These are phyloP conservation scores for Tetragonia tetragonoides DNA, from an alignment of 148 eudicot genomes.

Conservation along the genomic window DNA sequence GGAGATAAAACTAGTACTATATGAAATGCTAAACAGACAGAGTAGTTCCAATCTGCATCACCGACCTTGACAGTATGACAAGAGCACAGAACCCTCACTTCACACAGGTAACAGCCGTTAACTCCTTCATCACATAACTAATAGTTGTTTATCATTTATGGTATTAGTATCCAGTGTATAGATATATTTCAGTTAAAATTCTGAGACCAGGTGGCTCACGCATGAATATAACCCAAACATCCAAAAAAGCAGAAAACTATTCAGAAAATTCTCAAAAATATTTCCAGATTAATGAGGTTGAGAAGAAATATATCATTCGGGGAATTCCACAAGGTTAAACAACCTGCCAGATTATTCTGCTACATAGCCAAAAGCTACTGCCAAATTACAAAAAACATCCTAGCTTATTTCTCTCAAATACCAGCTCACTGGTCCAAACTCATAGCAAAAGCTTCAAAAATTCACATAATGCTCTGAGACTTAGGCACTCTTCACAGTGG, in stretches of 20 bases:
- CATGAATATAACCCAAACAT: background rate
- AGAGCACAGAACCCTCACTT: no score
- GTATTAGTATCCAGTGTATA: no score
- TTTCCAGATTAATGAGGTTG: background rate
- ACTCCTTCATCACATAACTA: no score
- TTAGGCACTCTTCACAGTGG: conserved; percentile 66
- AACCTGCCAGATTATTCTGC: conserved; percentile 8
- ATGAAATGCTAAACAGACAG: no score
- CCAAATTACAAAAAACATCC: conserved; percentile 15
- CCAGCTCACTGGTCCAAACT: background rate
- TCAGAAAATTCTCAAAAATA: background rate
- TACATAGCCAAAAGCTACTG: conserved; percentile 8
- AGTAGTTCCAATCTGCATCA: no score
- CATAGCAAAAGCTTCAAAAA: conserved; percentile 22
- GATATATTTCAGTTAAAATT: no score
- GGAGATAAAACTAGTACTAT: no score
- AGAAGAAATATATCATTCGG: background rate
- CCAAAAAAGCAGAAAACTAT: background rate
- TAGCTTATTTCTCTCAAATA: conserved; percentile 19
- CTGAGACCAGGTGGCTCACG: background rate
- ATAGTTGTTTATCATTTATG: no score
- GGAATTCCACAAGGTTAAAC: background rate
- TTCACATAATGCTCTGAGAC: conserved; percentile 3
- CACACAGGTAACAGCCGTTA: no score
- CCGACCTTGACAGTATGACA: no score